phyloP scores from a whole-genome alignment of 78 protist genomes.

The Bodo saltans region DNA sequence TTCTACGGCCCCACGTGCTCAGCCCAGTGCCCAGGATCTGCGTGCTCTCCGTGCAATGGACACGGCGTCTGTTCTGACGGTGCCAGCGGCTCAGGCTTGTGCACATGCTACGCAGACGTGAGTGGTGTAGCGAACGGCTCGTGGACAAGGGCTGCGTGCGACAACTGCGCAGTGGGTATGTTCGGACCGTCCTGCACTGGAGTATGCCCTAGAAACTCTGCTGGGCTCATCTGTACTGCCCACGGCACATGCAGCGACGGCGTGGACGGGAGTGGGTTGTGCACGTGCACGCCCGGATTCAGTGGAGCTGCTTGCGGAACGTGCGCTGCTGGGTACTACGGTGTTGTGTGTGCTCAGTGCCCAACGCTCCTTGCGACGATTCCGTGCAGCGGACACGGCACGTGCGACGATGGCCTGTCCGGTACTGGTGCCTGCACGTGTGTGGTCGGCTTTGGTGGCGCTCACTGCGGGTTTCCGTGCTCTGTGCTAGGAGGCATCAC shows the following conservation, averaged over 20 bases:
- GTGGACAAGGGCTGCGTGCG: slow-evolving; percentile 13
- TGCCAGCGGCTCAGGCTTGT: not conserved
- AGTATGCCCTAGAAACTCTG: not conserved
- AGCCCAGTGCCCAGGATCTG: not conserved
- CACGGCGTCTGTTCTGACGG: not conserved
- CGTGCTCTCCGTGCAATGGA: not conserved
- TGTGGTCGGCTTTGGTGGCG: slow-evolving; percentile 1
- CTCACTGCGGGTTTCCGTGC: not conserved
- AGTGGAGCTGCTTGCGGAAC: not conserved
- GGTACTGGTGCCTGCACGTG: slow-evolving; percentile 27
- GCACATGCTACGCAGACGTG: too few species aligned
- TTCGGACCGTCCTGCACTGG: not conserved
- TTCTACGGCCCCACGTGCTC: not conserved
- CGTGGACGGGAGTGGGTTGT: not conserved
- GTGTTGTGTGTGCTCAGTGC: not conserved
- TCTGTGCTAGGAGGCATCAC: not conserved
- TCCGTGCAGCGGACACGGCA: slow-evolving; percentile 33
- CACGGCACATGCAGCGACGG: slow-evolving; percentile 25
- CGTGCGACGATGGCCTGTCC: slow-evolving; percentile 1
- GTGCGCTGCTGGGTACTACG: slow-evolving; percentile 11
- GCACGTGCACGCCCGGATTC: not conserved
- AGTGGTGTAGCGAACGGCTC: not conserved
- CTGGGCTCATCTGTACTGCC: not conserved
- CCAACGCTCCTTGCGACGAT: too few species aligned
- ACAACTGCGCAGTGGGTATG: not conserved